Conservation (phyloP, 2,329 filamentous ascomycete genomes). For the Pyrenochaeta sp. region DNA sequence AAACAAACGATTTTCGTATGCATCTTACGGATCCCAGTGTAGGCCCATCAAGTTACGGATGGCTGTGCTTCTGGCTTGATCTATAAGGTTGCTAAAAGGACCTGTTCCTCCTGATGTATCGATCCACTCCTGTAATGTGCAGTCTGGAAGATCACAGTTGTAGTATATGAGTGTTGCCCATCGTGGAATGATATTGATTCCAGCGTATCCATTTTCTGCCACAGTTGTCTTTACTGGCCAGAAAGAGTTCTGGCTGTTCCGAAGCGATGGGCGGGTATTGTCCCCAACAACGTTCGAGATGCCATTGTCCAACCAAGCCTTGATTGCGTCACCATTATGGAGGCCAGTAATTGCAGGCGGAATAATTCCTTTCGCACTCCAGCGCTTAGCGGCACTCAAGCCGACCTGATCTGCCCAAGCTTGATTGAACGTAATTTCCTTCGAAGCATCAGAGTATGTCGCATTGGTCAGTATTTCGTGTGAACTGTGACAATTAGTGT, state of each 20-base stretch:
- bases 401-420: constrained; percentile 62
- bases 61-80: constrained; percentile 58
- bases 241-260: constrained; percentile 54
- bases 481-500: too few relatives aligned
- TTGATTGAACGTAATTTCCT: constrained; percentile 66
- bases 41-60: too few relatives aligned
- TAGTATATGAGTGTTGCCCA: constrained; percentile 68
- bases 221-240: constrained; percentile 62
- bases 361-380: constrained; percentile 62
- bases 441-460: constrained; percentile 62
- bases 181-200: constrained; percentile 62
- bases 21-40: too few relatives aligned
- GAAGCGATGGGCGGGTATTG: constrained; percentile 63
- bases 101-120: constrained; percentile 61
- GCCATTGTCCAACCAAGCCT: constrained; percentile 64
- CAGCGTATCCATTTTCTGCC: constrained; percentile 60
- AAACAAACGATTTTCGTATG: too few relatives aligned
- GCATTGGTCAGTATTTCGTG: constrained; percentile 65
- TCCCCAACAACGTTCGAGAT: constrained; percentile 65
- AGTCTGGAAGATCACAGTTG: constrained; percentile 64
- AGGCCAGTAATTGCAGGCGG: constrained; percentile 68
- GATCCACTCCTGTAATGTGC: constrained; percentile 65
- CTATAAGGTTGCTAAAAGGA: constrained; percentile 58
- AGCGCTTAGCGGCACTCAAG: constrained; percentile 53
- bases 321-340: constrained; percentile 67